Evolutionary conservation across 768 basidiomycete species (phyloP), one percentile per base, ranked within the genome.

Genomic region (Agrocybe pediades): DNA sequence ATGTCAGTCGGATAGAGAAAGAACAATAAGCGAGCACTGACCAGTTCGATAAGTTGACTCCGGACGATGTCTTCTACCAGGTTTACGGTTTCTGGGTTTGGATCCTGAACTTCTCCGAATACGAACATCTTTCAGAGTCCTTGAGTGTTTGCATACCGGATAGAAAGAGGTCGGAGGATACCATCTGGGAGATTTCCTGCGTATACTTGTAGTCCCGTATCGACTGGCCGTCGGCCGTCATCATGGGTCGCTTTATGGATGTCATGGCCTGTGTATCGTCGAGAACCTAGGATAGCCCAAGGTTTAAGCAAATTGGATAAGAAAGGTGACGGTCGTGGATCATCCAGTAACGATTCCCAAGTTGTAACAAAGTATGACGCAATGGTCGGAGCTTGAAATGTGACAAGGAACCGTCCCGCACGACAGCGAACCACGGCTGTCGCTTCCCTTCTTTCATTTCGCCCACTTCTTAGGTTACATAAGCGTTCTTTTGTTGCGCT

Each of bases 51-150:
- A 41, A 98, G 79, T 59, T 98, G 94, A 49, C 90, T 81, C 30
- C 91, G 82, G 17, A 96, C 90, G 46, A 96, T 92, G 65, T 98
- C 95, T 68, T 98, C 95, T n/a, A 98, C 91, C 26, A 95, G 82
- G 63, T 91, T 91, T 13, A 95, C 90, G 0, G 95, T 94, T 51
- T 93, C 93, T 13, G 80, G 77, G 50, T 86, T 83, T 1, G 95
- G 92, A 53, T 96, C 93, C 66, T 94, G 90, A 2, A 96, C 90
- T 72, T 95, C 94, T 8, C 94, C 94, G 69, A 97, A 96, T 41
- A 97, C 95, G 65, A 96, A 97, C 92, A 97, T 94, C 92, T 94
- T 56, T 24, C 25, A 47, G 41, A 21, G 27, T 21, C 27, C 26
- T 49, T 40, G 42, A 3, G n/a, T 13, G 19, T 24, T 9, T 41